Percentiles rank a stretch among this genome's conserved stretches.
Conservation (phyloP, 768 basidiomycete genomes). For the Podaxis sp. region DNA sequence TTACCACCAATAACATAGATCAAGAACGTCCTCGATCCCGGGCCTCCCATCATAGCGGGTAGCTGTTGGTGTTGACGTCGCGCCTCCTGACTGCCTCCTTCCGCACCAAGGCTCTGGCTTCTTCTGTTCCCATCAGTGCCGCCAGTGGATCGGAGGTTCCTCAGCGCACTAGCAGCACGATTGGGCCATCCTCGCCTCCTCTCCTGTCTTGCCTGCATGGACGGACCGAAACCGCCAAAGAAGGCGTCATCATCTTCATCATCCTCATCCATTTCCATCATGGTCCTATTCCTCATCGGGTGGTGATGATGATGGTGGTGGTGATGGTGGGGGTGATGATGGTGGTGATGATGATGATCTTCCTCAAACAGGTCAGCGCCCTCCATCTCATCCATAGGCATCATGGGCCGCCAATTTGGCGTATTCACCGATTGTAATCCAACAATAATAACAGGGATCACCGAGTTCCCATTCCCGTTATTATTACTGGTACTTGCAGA, state of each 20-base stretch:
- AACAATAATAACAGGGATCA: conserved; percentile 83
- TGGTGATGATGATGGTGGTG: background rate
- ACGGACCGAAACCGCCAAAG: conserved; percentile 9
- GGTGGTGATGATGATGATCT: background rate
- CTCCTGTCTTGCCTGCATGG: conserved; percentile 11
- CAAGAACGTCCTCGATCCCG: conserved; percentile 72
- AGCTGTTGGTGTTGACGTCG: conserved; percentile 9
- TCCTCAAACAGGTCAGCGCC: conserved; percentile 21
- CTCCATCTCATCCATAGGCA: conserved; percentile 23
- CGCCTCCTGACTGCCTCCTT: conserved; percentile 24
- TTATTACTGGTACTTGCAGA: background rate
- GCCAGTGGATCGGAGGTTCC: conserved; percentile 47
- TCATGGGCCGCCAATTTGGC: conserved; percentile 28
- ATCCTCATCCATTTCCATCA: conserved; percentile 11
- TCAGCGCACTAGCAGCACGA: conserved; percentile 62
- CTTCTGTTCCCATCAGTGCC: conserved; percentile 6
- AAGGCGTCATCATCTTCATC: conserved; percentile 15
- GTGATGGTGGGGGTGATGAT: background rate
- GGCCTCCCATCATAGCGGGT: conserved; percentile 17
- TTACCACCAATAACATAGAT: conserved; percentile 87
- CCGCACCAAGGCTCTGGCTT: background rate
- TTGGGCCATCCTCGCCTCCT: conserved; percentile 48
- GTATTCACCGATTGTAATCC: conserved; percentile 74
- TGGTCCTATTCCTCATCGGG: conserved; percentile 12
- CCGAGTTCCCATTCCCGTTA: conserved; percentile 34